phyloP scores from a whole-genome alignment of 345 rosid species.

The Sonneratia alba region DNA sequence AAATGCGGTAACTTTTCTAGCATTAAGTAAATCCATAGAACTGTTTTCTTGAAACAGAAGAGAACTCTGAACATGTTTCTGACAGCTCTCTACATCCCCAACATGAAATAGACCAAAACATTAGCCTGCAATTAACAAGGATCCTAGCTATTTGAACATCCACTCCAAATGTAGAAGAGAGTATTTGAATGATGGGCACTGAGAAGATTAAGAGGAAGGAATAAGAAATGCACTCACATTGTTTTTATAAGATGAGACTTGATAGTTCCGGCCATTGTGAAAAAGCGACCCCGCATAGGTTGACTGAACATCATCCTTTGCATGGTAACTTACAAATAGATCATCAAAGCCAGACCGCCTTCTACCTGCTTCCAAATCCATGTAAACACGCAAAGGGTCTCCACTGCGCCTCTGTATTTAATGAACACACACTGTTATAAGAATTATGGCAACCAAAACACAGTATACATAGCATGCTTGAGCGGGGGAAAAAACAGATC shows the following conservation, averaged over 20 bases:
- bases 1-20: background rate
- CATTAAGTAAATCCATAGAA: background rate
- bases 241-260: constrained; percentile 49
- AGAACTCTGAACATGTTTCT: too few species aligned
- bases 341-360: constrained; percentile 76
- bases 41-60: constrained; percentile 4
- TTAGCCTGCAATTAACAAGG: background rate
- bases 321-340: constrained; percentile 84
- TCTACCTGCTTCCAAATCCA: constrained; percentile 93
- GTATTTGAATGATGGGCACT: background rate
- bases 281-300: constrained; percentile 90
- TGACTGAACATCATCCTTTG: constrained; percentile 70
- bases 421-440: constrained; percentile 6
- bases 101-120: background rate
- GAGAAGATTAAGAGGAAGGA: background rate
- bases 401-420: constrained; percentile 53
- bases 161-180: background rate
- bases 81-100: too few species aligned
- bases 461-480: background rate
- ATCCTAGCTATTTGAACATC: background rate
- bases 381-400: constrained; percentile 84
- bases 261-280: constrained; percentile 79
- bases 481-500: background rate
- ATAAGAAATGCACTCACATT: constrained; percentile 34
- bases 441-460: background rate